Percentiles rank a stretch among this genome's conserved stretches.
phyloP scores from a whole-genome alignment of 1,284 basidiomycete species.

The Apiotrichum laibachii region DNA sequence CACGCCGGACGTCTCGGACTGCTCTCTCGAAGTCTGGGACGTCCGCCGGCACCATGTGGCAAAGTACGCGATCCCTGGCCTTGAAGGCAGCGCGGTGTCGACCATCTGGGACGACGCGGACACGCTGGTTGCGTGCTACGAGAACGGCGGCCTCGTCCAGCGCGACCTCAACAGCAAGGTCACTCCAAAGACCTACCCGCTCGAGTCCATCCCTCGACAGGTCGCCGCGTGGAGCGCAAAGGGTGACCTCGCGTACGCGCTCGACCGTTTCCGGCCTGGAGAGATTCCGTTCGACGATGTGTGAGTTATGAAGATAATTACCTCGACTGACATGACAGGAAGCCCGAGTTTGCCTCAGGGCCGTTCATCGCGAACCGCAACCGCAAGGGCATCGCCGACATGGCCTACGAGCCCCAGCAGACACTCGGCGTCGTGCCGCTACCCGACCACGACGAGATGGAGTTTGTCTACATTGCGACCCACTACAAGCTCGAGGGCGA shows the following conservation, averaged over 20 bases:
- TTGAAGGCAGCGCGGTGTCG: conserved; percentile 54
- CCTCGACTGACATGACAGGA: conserved; percentile 48
- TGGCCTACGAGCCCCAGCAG: conserved; percentile 45
- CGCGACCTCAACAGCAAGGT: conserved; percentile 58
- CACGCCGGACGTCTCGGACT: conserved; percentile 32
- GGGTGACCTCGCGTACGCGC: conserved; percentile 68
- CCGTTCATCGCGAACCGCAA: conserved; percentile 35
- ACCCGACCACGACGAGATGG: conserved; percentile 53
- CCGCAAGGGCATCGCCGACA: conserved; percentile 44
- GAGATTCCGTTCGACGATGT: conserved; percentile 82
- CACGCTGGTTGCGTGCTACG: conserved; percentile 71
- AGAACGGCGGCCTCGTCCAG: conserved; percentile 74
- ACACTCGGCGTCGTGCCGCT: conserved; percentile 34
- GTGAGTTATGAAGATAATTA: conserved; percentile 54
- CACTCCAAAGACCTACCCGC: conserved; percentile 45
- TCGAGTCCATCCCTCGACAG: conserved; percentile 68
- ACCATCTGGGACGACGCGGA: conserved; percentile 67
- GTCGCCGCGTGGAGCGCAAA: conserved; percentile 67
- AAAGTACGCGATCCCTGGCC: conserved; percentile 65
- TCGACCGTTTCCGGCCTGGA: conserved; percentile 60
- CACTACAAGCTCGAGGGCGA: conserved; percentile 64
- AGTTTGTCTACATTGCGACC: conserved; percentile 64
- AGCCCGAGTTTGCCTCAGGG: conserved; percentile 55
- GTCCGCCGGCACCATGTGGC: conserved; percentile 74
- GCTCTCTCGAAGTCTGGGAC: conserved; percentile 77